phyloP scores from a whole-genome alignment of 2,329 filamentous ascomycete species.

The Thermothelomyces thermophilus region DNA sequence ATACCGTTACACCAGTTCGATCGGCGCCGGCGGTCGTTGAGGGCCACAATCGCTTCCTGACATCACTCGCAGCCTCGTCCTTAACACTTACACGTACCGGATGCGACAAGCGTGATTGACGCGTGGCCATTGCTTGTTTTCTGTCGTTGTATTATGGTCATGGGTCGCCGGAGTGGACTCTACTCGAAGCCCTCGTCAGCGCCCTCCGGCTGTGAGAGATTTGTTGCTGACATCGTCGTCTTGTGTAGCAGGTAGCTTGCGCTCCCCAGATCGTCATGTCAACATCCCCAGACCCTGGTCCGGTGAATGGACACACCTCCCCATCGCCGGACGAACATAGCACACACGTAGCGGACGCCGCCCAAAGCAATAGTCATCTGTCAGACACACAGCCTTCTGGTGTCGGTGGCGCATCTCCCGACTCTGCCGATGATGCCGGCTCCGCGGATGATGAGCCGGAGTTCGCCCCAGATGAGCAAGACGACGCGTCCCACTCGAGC shows the following conservation, averaged over 20 bases:
- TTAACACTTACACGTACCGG: slow-evolving; percentile 37
- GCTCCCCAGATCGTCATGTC: slow-evolving; percentile 58
- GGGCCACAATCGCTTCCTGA: slow-evolving; percentile 40
- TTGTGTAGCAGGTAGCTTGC: slow-evolving; percentile 51
- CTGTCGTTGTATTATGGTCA: slow-evolving; percentile 25
- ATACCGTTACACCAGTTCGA: slow-evolving; percentile 26
- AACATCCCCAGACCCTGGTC: slow-evolving; percentile 53
- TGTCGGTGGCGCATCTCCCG: slow-evolving; percentile 38
- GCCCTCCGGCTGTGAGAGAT: slow-evolving; percentile 20
- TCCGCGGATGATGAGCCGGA: slow-evolving; percentile 33
- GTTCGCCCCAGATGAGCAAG: slow-evolving; percentile 36
- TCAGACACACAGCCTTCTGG: slow-evolving; percentile 59
- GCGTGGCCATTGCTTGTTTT: slow-evolving; percentile 25
- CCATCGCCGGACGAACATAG: slow-evolving; percentile 43
- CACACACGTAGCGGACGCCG: slow-evolving; percentile 34
- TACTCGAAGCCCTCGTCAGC: slow-evolving; percentile 24
- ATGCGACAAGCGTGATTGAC: slow-evolving; percentile 39
- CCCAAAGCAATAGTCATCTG: slow-evolving; percentile 66
- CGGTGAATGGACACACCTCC: slow-evolving; percentile 61
- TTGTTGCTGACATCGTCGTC: slow-evolving; percentile 43
- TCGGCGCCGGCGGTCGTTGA: slow-evolving; percentile 21
- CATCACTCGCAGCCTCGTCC: slow-evolving; percentile 41
- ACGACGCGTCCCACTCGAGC: slow-evolving; percentile 43
- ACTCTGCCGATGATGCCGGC: slow-evolving; percentile 36
- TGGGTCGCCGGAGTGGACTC: slow-evolving; percentile 31